These are phyloP conservation scores for Saprolegnia parasitica DNA, from an alignment of 352 stramenopile genomes.

Conservation along the genomic window DNA sequence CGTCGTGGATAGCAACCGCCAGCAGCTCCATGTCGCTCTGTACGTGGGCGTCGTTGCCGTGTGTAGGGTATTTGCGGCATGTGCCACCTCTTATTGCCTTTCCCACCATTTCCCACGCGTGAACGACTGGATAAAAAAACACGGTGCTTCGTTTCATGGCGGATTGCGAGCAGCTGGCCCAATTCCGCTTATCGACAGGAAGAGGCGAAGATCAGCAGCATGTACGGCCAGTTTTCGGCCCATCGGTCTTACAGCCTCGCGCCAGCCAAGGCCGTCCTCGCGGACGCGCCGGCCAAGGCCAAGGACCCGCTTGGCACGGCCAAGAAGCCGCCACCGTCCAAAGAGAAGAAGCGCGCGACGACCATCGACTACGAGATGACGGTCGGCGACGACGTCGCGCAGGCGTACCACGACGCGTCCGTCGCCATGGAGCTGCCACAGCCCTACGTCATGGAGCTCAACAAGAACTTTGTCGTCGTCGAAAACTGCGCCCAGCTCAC, in stretches of 20 bases:
- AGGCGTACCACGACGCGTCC: slow-evolving; percentile 22
- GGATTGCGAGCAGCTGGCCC: background rate
- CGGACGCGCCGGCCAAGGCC: background rate
- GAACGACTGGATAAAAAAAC: background rate
- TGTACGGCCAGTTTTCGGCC: slow-evolving; percentile 11
- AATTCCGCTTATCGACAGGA: background rate
- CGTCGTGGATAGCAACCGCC: too few species aligned
- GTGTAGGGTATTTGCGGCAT: too few species aligned
- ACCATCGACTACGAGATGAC: slow-evolving; percentile 6
- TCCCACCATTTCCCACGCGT: too few species aligned
- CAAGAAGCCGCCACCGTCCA: background rate
- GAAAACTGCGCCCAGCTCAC: slow-evolving; percentile 62
- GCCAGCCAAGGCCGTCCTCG: background rate
- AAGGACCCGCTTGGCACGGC: background rate
- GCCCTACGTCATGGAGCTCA: slow-evolving; percentile 58
- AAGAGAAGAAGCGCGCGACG: slow-evolving; percentile 13
- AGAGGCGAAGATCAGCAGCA: background rate
- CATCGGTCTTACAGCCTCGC: background rate
- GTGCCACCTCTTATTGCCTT: too few species aligned
- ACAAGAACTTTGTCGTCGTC: slow-evolving; percentile 53
- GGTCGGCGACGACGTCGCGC: slow-evolving; percentile 6
- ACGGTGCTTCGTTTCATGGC: background rate
- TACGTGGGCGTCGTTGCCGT: too few species aligned
- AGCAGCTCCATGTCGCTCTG: too few species aligned
- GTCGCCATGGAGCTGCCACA: slow-evolving; percentile 48